phyloP scores from a whole-genome alignment of 78 protist genomes.

The Dictyostelium intermedium region DNA sequence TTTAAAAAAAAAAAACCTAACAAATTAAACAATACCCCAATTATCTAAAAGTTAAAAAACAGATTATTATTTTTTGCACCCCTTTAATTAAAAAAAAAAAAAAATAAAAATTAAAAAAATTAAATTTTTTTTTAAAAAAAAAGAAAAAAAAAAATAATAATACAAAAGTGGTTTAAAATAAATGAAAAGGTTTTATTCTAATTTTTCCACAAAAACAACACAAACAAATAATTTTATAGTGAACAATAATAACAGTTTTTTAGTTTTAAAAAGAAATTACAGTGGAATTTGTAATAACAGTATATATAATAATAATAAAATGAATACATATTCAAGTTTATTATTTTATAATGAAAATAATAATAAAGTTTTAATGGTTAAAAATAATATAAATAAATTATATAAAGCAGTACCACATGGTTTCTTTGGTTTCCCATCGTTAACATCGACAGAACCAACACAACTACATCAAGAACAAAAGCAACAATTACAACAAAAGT shows the following conservation, averaged over 20 bases:
- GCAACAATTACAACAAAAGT: background rate
- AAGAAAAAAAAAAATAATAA: background rate
- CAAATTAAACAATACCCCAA: no score
- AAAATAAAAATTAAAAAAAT: background rate
- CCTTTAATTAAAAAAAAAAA: no score
- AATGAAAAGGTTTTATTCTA: background rate
- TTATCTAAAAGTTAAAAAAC: no score
- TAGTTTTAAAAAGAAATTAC: background rate
- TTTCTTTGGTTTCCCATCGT: conserved; percentile 57
- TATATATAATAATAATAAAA: background rate
- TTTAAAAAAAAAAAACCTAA: no score
- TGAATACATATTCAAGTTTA: background rate
- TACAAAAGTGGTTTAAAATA: background rate
- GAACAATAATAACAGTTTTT: background rate
- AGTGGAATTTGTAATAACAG: background rate
- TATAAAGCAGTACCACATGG: background rate
- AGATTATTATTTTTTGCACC: background rate
- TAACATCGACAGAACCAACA: background rate
- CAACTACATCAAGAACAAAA: background rate
- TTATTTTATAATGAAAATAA: background rate
- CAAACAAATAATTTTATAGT: background rate
- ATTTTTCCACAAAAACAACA: background rate
- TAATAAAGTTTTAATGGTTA: background rate
- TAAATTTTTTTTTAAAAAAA: background rate
- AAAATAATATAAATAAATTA: background rate